Evolutionary conservation across 192 early-diverging fungal genomes (phyloP), one percentile per base, ranked within the genome.

Genomic region (Mortierella antarctica): DNA sequence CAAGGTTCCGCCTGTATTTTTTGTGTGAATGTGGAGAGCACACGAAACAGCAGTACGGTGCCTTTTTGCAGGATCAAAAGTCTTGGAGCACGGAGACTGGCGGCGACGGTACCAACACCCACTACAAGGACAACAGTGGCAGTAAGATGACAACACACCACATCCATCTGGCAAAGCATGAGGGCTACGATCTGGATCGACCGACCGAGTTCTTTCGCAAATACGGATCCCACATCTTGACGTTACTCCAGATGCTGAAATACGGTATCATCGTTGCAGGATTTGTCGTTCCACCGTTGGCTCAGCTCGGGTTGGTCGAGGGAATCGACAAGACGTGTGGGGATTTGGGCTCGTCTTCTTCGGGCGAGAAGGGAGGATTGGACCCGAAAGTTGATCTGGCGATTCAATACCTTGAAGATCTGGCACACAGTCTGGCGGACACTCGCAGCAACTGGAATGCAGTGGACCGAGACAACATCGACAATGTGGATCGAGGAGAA

Each of bases 21-120:
- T 31, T 74, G 45, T 74, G 73, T 17, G 73, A 74, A 14, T 74
- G 73, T 42, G 65, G 73, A n/a, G 73, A 67, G 6, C 64, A 74
- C 23, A 60, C 62, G 40, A 65, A 13, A 41, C 57, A 50, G 20
- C 41, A 11, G n/a, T 9, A 46, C 65, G 50, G 21, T 11, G 15
- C 8, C 47, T 23, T 20, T 54, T 11, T 31, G 58, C 49, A 46
- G 39, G 17, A 70, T 31, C 50, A 14, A 55, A 9, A n/a, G n/a
- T 7, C 11, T 6, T 55, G 23, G 40, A 59, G 68, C 44, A 57
- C 17, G 15, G 23, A 31, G 31, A 61, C 58, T 13, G 15, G 53
- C 0, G 47, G 59, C 12, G 50, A 47, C n/a, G 21, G 39, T 42
- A 2, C 31, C 1, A 67, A 54, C 14, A 39, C 15, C 18, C 18